Evolutionary conservation across 1,284 basidiomycete genomes (phyloP), one percentile per base, ranked within the genome.

Genomic region (Porphyrellus sp.): DNA sequence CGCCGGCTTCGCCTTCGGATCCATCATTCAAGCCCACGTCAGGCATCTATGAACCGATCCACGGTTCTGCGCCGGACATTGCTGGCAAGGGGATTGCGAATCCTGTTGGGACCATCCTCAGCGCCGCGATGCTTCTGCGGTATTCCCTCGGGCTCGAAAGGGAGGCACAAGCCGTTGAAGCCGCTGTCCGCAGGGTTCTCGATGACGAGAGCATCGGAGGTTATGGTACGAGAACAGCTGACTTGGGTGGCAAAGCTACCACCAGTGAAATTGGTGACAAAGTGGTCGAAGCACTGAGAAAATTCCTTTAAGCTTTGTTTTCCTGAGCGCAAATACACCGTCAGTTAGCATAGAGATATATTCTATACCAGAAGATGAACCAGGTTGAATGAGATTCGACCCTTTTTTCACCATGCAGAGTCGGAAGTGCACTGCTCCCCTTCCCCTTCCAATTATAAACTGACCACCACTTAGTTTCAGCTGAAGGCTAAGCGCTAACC

Each of bases 1-100:
- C 94, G 27, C 97, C 96, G 1, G 85, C 87, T 37, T 77, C 85
- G 46, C 80, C 86, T 27, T 75, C 71, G 16, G 81, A 83, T 27
- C 77, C 83, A 55, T 74, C 82, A 57, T 87, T 89, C 74, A 86
- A 85, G 62, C 79, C 88, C 7, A 87, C 86, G 0, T 72, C 81
- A 13, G 97, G 97, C 45, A 75, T 99, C 50, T 99, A 99, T 76
- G 96, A 99, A 73, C 96, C 96, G 53, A 96, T 97, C 56, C 91
- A 93, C 66, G 91, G 92, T 47, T 96, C 93, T 30, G 96, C 96
- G 2, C 96, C 96, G 44, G 96, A 98, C 66, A 98, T 98, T 61
- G 93, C 95, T 8, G 94, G 93, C 2, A 78, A 92, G 69, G 92
- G 92, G 28, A 94, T 98, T 63, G 96, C 96, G 57, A 99, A 98